These are phyloP conservation scores for Plasmopara viticola DNA, from an alignment of 352 stramenopile species.

Conservation along the genomic window DNA sequence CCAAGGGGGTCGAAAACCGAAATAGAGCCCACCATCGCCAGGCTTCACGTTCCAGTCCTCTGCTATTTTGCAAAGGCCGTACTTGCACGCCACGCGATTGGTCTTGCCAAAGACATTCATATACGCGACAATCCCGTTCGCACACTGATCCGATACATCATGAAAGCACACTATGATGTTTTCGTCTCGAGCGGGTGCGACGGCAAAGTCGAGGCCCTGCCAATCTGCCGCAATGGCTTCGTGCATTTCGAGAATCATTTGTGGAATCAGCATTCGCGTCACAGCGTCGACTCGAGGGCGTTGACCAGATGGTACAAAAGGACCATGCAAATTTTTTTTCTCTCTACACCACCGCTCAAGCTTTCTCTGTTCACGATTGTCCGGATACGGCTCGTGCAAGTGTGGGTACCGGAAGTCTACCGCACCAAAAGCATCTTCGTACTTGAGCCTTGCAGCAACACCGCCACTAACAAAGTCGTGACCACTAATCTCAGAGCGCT, in stretches of 20 bases:
- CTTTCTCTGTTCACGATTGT: constrained; percentile 46
- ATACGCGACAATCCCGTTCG: constrained; percentile 63
- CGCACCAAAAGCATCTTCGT: constrained; percentile 68
- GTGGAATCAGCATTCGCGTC: constrained; percentile 59
- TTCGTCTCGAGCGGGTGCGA: constrained; percentile 47
- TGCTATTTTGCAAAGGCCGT: constrained; percentile 65
- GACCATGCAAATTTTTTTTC: constrained; percentile 65
- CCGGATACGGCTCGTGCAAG: constrained; percentile 60
- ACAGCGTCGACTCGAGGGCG: constrained; percentile 48
- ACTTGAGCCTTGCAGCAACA: constrained; percentile 48
- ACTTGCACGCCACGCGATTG: constrained; percentile 63
- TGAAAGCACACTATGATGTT: constrained; percentile 56
- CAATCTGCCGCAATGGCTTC: constrained; percentile 55
- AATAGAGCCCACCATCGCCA: constrained; percentile 53
- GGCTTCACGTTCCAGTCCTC: constrained; percentile 77
- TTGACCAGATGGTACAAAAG: constrained; percentile 58
- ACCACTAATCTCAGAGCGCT: constrained; percentile 64
- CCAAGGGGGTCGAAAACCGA: constrained; percentile 53
- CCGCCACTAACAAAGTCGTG: constrained; percentile 57
- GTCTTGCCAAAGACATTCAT: constrained; percentile 78
- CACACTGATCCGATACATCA: constrained; percentile 39
- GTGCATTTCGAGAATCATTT: constrained; percentile 68
- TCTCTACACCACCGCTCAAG: constrained; percentile 50
- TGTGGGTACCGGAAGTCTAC: constrained; percentile 57
- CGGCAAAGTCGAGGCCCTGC: constrained; percentile 49